Percentiles rank a stretch among this genome's conserved stretches.
Evolutionary conservation across 176 grass and related monocot genomes (phyloP).

Genomic region (Oryza longistaminata): DNA sequence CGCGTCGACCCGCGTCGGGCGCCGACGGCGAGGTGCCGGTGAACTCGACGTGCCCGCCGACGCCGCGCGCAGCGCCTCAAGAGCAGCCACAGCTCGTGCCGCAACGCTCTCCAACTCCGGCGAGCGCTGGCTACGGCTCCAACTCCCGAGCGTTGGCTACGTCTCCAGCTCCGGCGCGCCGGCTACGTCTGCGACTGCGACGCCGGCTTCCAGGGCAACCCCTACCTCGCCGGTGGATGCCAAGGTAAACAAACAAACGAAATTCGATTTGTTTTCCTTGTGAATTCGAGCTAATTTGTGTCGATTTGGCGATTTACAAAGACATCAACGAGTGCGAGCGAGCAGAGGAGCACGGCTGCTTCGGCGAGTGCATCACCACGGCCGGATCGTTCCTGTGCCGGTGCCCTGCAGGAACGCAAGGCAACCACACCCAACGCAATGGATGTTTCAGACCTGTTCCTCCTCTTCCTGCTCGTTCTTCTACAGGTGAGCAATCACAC

Average conservation of each 20-base stretch:
- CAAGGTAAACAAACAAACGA: background rate
- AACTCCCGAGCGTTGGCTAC: too few species aligned
- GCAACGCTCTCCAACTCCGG: background rate
- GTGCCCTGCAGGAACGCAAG: background rate
- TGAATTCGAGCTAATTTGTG: background rate
- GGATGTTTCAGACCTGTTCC: background rate
- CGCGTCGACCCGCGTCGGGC: background rate
- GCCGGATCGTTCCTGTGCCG: background rate
- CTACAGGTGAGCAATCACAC: background rate
- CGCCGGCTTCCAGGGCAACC: constrained; percentile 1
- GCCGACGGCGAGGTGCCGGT: background rate
- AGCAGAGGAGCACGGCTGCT: background rate
- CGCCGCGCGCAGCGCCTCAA: constrained; percentile 16
- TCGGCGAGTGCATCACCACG: constrained; percentile 9
- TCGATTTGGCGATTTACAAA: background rate
- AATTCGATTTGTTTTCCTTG: background rate
- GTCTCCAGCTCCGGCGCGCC: background rate
- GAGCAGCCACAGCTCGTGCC: constrained; percentile 23
- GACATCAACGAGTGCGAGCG: constrained; percentile 8
- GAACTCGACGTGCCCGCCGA: background rate
- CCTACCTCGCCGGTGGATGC: constrained; percentile 5
- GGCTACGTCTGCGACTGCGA: constrained; percentile 3
- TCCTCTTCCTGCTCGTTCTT: background rate
- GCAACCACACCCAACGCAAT: background rate
- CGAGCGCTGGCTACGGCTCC: background rate